Evolutionary conservation across 352 stramenopile genomes (phyloP).

Genomic region (Phytophthora litchii): DNA sequence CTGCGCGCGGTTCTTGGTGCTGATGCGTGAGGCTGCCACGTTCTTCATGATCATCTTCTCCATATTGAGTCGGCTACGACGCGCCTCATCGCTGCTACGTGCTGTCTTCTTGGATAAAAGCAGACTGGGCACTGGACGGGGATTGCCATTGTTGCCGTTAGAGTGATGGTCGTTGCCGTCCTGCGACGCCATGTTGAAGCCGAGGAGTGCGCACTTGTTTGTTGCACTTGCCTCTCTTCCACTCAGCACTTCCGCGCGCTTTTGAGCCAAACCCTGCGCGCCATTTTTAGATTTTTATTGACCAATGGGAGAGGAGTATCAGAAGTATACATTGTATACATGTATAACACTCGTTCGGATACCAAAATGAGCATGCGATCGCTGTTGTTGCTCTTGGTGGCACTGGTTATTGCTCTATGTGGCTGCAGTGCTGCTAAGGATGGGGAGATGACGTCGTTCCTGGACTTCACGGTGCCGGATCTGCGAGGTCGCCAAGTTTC

Average conservation of each 20-base stretch:
- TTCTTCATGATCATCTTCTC: conserved; percentile 91
- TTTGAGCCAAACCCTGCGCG: conserved; percentile 21
- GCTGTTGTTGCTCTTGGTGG: conserved; percentile 21
- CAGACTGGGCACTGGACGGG: conserved; percentile 4
- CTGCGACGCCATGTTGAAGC: conserved; percentile 26
- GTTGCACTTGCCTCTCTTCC: conserved; percentile 4
- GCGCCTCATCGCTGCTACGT: conserved; percentile 49
- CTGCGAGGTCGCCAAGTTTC: conserved; percentile 45
- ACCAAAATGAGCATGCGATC: conserved; percentile 9
- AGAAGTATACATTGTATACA: no score
- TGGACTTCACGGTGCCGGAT: conserved; percentile 67
- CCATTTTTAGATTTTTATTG: conserved; percentile 24
- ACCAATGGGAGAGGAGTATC: conserved; percentile 12
- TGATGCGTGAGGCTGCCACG: conserved; percentile 53
- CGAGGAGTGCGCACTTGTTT: conserved; percentile 8
- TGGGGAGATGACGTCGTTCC: conserved; percentile 42
- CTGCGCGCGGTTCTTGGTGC: conserved; percentile 76
- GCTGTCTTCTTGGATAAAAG: conserved; percentile 21
- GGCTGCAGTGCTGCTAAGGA: neutral
- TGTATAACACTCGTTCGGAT: neutral
- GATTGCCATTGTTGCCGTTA: conserved; percentile 4
- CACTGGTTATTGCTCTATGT: conserved; percentile 9
- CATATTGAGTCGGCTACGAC: conserved; percentile 77
- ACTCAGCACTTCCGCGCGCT: conserved; percentile 6
- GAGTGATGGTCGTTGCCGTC: conserved; percentile 27